Evolutionary conservation across 1,139 yeast genomes (phyloP).

Genomic region (Arxiozyma heterogenica): DNA sequence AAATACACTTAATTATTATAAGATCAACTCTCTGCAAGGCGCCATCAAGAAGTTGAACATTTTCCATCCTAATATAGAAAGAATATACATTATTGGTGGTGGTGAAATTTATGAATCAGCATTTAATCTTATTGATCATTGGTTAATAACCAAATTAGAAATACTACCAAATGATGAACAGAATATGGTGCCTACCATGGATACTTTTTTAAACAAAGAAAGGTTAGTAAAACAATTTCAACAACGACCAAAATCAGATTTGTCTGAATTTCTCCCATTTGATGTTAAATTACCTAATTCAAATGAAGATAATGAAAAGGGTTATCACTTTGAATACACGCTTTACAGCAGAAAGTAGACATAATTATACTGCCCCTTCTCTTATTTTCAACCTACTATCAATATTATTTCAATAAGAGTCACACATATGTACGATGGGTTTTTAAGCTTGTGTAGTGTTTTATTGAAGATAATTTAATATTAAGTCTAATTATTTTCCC

Average conservation of each 20-base stretch:
- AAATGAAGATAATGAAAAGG: constrained; percentile 14
- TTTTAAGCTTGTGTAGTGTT: background rate
- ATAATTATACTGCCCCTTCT: background rate
- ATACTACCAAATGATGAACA: constrained; percentile 33
- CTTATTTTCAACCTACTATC: background rate
- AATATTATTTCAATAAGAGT: background rate
- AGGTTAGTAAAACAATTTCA: constrained; percentile 17
- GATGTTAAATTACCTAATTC: constrained; percentile 13
- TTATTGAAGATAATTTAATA: too few relatives aligned
- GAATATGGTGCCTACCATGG: constrained; percentile 44
- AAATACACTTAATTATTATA: constrained; percentile 9
- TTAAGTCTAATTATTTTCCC: too few relatives aligned
- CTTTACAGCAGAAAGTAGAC: constrained; percentile 13
- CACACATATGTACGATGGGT: background rate
- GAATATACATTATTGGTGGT: constrained; percentile 84
- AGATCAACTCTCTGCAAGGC: constrained; percentile 15
- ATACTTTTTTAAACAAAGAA: constrained; percentile 41
- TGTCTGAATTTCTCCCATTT: constrained; percentile 18
- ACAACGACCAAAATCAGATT: constrained; percentile 9
- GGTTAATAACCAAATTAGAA: constrained; percentile 67
- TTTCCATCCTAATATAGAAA: constrained; percentile 31
- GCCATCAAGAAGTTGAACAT: constrained; percentile 16
- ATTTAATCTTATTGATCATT: constrained; percentile 39
- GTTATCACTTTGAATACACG: constrained; percentile 20
- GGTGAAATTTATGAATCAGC: constrained; percentile 70